Evolutionary conservation across 2,329 filamentous ascomycete species (phyloP).

Genomic region (Sclerotinia trifoliorum): DNA sequence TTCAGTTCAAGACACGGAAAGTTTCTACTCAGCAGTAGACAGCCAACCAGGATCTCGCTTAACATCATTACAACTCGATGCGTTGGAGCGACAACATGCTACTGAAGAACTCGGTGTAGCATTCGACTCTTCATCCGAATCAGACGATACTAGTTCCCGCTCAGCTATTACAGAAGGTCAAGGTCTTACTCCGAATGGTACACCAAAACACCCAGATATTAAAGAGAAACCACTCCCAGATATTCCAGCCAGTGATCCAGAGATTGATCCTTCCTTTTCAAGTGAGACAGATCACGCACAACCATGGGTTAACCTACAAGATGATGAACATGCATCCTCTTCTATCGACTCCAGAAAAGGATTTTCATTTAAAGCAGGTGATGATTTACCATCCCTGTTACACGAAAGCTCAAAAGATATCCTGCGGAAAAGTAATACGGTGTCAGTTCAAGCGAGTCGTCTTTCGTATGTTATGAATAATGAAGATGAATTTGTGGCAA

Average conservation of each 20-base stretch:
- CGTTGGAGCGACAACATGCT: conserved; percentile 22
- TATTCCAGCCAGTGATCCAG: conserved; percentile 3
- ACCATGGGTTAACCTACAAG: conserved; percentile 5
- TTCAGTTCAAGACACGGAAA: conserved; percentile 12
- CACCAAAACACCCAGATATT: too few species aligned
- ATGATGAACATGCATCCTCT: neutral
- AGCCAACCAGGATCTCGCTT: neutral
- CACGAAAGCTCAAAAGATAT: neutral
- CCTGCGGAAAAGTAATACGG: neutral
- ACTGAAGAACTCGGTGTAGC: conserved; percentile 23
- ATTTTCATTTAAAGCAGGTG: conserved; percentile 35
- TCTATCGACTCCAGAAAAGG: conserved; percentile 21
- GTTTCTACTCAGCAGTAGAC: conserved; percentile 5
- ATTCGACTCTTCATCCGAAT: conserved; percentile 29
- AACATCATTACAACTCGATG: conserved; percentile 24
- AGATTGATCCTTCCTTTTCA: neutral
- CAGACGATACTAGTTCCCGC: conserved; percentile 25
- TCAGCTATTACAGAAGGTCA: neutral
- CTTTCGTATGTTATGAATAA: conserved; percentile 14
- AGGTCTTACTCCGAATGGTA: neutral
- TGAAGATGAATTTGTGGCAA: conserved; percentile 13
- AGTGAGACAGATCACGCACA: neutral
- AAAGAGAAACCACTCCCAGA: conserved; percentile 30
- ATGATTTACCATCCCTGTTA: conserved; percentile 26
- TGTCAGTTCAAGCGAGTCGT: neutral